Conservation (phyloP, 2,329 filamentous ascomycete genomes). For the Rutstroemia sp. region DNA sequence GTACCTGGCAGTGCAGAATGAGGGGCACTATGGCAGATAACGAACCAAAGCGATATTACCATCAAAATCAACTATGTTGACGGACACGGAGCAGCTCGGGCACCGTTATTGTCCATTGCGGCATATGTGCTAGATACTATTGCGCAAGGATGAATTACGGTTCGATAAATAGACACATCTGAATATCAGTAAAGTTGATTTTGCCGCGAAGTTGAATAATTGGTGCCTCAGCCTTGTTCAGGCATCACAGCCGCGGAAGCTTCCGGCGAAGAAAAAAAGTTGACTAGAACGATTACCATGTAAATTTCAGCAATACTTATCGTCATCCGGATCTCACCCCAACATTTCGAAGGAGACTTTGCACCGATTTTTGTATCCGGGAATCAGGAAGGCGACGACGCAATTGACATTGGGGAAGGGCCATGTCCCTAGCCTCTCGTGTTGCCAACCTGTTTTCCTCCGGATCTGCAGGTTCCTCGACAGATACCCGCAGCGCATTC, state of each 20-base stretch:
- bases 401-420: constrained; percentile 29
- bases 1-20: too few species aligned
- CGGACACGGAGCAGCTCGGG: too few species aligned
- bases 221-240: not conserved
- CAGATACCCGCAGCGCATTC: constrained; percentile 23
- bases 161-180: too few species aligned
- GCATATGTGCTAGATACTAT: too few species aligned
- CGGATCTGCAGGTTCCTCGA: constrained; percentile 20
- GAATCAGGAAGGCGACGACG: not conserved
- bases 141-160: too few species aligned
- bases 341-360: not conserved
- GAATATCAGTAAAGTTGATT: too few species aligned
- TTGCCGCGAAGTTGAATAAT: not conserved
- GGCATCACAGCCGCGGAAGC: constrained; percentile 4
- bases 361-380: not conserved
- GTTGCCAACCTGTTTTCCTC: constrained; percentile 45
- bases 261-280: constrained; percentile 10
- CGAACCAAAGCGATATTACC: too few species aligned
- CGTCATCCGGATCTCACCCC: not conserved
- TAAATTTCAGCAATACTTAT: not conserved
- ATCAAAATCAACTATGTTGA: too few species aligned
- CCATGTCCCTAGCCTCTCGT: constrained; percentile 51
- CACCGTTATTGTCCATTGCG: too few species aligned
- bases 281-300: not conserved
- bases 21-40: too few species aligned